Conservation (phyloP, 139 green algal species). For the Tetraselmis chui region DNA sequence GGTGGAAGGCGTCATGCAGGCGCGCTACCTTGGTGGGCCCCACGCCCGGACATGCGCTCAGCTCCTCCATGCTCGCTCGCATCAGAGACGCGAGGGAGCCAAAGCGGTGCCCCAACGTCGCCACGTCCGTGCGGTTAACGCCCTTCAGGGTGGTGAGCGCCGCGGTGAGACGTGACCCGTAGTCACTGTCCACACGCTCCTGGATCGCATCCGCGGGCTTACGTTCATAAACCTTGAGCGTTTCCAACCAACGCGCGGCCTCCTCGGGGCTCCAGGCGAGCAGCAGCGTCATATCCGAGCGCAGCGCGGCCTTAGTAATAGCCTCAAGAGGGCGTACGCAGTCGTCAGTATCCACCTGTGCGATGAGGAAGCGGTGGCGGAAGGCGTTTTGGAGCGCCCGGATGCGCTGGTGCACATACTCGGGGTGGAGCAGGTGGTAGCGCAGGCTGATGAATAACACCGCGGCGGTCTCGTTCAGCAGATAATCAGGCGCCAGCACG, state of each 20-base stretch:
- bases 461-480: slow-evolving; percentile 47
- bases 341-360: slow-evolving; percentile 84
- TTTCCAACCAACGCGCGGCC: slow-evolving; percentile 82
- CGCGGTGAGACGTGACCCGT: slow-evolving; percentile 57
- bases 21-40: slow-evolving; percentile 77
- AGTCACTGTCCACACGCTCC: slow-evolving; percentile 65
- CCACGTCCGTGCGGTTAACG: slow-evolving; percentile 74
- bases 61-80: slow-evolving; percentile 39
- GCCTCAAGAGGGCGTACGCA: slow-evolving; percentile 28
- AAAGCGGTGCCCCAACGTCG: slow-evolving; percentile 50
- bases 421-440: slow-evolving; percentile 88
- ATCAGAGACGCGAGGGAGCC: slow-evolving; percentile 38
- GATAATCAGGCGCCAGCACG: slow-evolving; percentile 59
- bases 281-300: slow-evolving; percentile 76
- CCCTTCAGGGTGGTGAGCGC: slow-evolving; percentile 62
- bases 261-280: slow-evolving; percentile 77
- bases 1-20: slow-evolving; percentile 36
- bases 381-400: slow-evolving; percentile 69
- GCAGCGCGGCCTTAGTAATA: slow-evolving; percentile 65
- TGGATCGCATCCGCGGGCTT: slow-evolving; percentile 79
- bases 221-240: slow-evolving; percentile 84
- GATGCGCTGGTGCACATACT: slow-evolving; percentile 83
- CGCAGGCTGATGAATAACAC: slow-evolving; percentile 75
- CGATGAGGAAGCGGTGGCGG: slow-evolving; percentile 70
- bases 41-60: slow-evolving; percentile 72